Conservation (phyloP, 1,139 yeast species). For the Pichia sp. region DNA sequence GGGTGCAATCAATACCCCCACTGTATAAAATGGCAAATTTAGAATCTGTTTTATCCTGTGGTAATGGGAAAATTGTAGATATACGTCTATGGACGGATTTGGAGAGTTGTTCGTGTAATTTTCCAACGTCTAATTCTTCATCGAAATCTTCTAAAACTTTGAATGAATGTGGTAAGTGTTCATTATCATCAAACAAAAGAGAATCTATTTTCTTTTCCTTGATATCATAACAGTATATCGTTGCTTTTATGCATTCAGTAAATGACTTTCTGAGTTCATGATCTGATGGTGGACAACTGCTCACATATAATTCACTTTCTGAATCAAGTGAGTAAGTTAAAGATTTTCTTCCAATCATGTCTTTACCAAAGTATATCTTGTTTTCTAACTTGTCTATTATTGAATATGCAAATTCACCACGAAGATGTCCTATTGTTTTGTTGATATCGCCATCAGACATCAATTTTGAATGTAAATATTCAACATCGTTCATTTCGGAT, state of each 20-base stretch:
- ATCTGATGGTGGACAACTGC: slow-evolving; percentile 46
- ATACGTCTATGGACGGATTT: slow-evolving; percentile 51
- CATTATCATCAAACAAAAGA: slow-evolving; percentile 21
- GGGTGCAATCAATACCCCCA: slow-evolving; percentile 93
- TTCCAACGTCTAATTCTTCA: slow-evolving; percentile 15
- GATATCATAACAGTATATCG: slow-evolving; percentile 44
- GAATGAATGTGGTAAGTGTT: slow-evolving; percentile 17
- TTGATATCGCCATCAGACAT: slow-evolving; percentile 32
- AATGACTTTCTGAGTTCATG: slow-evolving; percentile 34
- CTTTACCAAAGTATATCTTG: slow-evolving; percentile 76
- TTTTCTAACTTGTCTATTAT: slow-evolving; percentile 41
- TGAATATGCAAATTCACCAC: slow-evolving; percentile 83
- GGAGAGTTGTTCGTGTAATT: slow-evolving; percentile 34
- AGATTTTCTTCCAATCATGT: slow-evolving; percentile 77
- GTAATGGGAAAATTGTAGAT: slow-evolving; percentile 57
- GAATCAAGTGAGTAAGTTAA: slow-evolving; percentile 43
- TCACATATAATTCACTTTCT: slow-evolving; percentile 37
- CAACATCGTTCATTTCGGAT: slow-evolving; percentile 47
- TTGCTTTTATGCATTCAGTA: slow-evolving; percentile 52
- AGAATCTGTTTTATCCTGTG: slow-evolving; percentile 30
- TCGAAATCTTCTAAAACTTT: slow-evolving; percentile 13
- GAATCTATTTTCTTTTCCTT: neutral
- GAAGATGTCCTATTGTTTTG: slow-evolving; percentile 38
- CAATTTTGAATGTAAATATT: slow-evolving; percentile 35
- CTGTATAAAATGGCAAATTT: slow-evolving; percentile 72